A percentile compares a stretch with the other conserved stretches of the same genome.
phyloP scores from a whole-genome alignment of 345 rosid genomes.

The Cardamine occulta region DNA sequence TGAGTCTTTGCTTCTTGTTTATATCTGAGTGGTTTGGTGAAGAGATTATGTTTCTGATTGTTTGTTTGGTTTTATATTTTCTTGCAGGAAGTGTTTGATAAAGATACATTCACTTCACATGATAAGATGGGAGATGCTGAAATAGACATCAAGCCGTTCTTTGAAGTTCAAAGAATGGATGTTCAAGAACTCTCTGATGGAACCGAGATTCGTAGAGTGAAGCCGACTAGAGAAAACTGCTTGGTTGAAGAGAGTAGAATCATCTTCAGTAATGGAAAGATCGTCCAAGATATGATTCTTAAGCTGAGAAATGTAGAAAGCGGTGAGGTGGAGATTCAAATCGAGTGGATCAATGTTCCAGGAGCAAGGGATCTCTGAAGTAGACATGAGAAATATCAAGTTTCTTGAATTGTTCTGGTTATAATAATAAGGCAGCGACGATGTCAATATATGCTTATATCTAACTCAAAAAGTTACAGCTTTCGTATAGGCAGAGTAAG shows the following conservation, averaged over 20 bases:
- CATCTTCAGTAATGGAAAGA: conserved; percentile 47
- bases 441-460: background rate
- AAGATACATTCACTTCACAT: conserved; percentile 64
- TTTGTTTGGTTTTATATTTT: background rate
- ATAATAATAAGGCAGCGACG: background rate
- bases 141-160: conserved; percentile 56
- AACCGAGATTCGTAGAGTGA: conserved; percentile 49
- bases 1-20: background rate
- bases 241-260: conserved; percentile 61
- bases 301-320: conserved; percentile 55
- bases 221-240: conserved; percentile 54
- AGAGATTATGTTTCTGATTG: background rate
- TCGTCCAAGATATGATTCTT: conserved; percentile 60
- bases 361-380: conserved; percentile 39
- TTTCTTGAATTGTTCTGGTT: background rate
- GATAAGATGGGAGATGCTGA: conserved; percentile 60
- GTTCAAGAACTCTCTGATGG: conserved; percentile 52
- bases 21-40: background rate
- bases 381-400: background rate
- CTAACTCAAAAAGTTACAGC: background rate
- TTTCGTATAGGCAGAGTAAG: background rate
- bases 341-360: conserved; percentile 61
- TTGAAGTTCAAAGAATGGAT: conserved; percentile 50
- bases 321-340: conserved; percentile 65
- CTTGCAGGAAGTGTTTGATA: conserved; percentile 71